These are phyloP conservation scores for Taiwanofungus camphoratus DNA, from an alignment of 1,284 basidiomycete species.

Conservation along the genomic window DNA sequence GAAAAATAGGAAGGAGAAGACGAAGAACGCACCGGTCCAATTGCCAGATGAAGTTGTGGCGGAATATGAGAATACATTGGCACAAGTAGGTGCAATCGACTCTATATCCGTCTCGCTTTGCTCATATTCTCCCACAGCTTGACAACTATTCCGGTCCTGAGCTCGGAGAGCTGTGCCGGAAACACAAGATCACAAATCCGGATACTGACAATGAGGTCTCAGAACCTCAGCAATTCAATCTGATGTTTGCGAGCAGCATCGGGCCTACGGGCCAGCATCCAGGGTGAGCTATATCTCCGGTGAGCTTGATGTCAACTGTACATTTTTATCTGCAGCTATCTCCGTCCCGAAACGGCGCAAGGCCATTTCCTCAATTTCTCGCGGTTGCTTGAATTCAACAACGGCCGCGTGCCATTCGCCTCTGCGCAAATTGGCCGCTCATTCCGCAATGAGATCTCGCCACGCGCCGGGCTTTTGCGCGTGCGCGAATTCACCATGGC, in stretches of 20 bases:
- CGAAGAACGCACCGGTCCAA: slow-evolving; percentile 73
- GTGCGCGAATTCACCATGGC: slow-evolving; percentile 99
- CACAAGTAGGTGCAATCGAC: slow-evolving; percentile 55
- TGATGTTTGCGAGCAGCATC: slow-evolving; percentile 98
- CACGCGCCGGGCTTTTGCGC: slow-evolving; percentile 91
- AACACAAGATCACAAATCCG: slow-evolving; percentile 84
- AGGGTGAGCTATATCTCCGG: slow-evolving; percentile 47
- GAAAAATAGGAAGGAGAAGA: slow-evolving; percentile 81
- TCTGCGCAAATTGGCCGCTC: slow-evolving; percentile 95
- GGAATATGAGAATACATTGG: slow-evolving; percentile 81
- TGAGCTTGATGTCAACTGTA: background rate
- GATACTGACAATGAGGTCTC: slow-evolving; percentile 90
- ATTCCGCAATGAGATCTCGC: slow-evolving; percentile 99
- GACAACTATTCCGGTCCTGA: slow-evolving; percentile 93
- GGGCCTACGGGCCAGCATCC: slow-evolving; percentile 97
- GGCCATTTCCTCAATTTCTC: slow-evolving; percentile 99
- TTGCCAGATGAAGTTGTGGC: slow-evolving; percentile 72
- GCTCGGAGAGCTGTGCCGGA: slow-evolving; percentile 83
- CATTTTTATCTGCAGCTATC: slow-evolving; percentile 50
- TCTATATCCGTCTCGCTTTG: slow-evolving; percentile 4
- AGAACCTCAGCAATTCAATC: slow-evolving; percentile 94
- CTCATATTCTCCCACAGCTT: slow-evolving; percentile 47
- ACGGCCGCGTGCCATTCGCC: slow-evolving; percentile 93
- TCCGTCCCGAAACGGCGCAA: slow-evolving; percentile 98
- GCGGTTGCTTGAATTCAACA: slow-evolving; percentile 96